A percentile compares a stretch with the other conserved stretches of the same genome.
These are phyloP conservation scores for Camellia japonica DNA, from an alignment of 148 eudicot genomes.

Conservation along the genomic window DNA sequence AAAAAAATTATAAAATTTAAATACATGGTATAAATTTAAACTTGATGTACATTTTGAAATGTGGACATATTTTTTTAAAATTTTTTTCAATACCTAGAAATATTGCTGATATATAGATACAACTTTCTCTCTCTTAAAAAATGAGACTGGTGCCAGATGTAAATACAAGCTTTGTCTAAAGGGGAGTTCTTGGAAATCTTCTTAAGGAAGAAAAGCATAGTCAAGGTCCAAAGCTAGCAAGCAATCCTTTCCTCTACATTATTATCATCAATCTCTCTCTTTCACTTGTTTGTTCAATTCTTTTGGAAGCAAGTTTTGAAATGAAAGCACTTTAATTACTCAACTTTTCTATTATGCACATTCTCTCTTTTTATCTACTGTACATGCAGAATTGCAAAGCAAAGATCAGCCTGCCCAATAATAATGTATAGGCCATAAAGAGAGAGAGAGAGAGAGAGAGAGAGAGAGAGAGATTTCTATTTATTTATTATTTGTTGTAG, in stretches of 20 bases:
- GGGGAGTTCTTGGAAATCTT: conserved; percentile 41
- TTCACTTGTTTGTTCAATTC: conserved; percentile 1
- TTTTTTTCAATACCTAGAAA: too few relatives aligned
- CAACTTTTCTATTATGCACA: background rate
- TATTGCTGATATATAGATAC: too few relatives aligned
- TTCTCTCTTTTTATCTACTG: background rate
- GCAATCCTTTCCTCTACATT: background rate
- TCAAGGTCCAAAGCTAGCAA: conserved; percentile 49
- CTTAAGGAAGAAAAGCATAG: conserved; percentile 78
- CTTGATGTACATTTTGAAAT: too few relatives aligned
- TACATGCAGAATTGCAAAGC: background rate
- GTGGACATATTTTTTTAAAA: too few relatives aligned
- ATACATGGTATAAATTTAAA: too few relatives aligned
- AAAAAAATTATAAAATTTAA: too few relatives aligned
- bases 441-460: too few relatives aligned
- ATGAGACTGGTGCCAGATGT: too few relatives aligned
- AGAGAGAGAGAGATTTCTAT: too few relatives aligned
- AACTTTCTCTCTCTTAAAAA: too few relatives aligned
- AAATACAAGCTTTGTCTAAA: background rate
- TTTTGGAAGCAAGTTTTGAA: background rate
- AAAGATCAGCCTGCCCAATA: background rate
- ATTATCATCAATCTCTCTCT: background rate
- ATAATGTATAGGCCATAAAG: too few relatives aligned
- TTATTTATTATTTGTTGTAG: too few relatives aligned
- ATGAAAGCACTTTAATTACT: background rate